phyloP scores from a whole-genome alignment of 805 yeast species.

The Komagataella kurtzmanii region DNA sequence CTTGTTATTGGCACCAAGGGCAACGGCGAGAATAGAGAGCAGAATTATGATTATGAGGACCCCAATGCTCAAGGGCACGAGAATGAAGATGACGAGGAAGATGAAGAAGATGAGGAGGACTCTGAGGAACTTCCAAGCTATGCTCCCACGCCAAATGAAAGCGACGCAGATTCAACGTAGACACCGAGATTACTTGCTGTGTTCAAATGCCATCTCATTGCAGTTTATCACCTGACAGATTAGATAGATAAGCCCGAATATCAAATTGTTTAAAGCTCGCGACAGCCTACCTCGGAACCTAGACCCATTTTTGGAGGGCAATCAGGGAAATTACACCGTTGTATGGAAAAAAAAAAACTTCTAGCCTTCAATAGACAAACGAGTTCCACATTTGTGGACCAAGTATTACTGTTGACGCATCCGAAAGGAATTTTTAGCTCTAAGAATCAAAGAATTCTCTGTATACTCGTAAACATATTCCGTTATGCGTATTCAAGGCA shows the following conservation, averaged over 20 bases:
- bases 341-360: too few relatives aligned
- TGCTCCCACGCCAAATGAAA: conserved; percentile 17
- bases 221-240: background rate
- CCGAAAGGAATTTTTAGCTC: background rate
- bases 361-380: too few relatives aligned
- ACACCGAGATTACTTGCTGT: background rate
- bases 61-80: conserved; percentile 14
- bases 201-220: background rate
- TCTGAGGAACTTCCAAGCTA: conserved; percentile 17
- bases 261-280: background rate
- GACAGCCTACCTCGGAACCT: background rate
- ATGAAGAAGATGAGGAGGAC: conserved; percentile 9
- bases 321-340: too few relatives aligned
- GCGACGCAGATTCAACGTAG: conserved; percentile 9
- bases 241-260: background rate
- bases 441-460: too few relatives aligned
- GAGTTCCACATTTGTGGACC: too few relatives aligned
- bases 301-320: background rate
- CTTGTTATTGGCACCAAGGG: conserved; percentile 21
- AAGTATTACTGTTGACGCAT: background rate
- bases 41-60: conserved; percentile 19
- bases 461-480: background rate
- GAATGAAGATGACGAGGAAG: conserved; percentile 3
- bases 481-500: background rate
- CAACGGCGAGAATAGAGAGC: conserved; percentile 14